Evolutionary conservation across 2,329 filamentous ascomycete genomes (phyloP).

Genomic region (Talaromyces sp.): DNA sequence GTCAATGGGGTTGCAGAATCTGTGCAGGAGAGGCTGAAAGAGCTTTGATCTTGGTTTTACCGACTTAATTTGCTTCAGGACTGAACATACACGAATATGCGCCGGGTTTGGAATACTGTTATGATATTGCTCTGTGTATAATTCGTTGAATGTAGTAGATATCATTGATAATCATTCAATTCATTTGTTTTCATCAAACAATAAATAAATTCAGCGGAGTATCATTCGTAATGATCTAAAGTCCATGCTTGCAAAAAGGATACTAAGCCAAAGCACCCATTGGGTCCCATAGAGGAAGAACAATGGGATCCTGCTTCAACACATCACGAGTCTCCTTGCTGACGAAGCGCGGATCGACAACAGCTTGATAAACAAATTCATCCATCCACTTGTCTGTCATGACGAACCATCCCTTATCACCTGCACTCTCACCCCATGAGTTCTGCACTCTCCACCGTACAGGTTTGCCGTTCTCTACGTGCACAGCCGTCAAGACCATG

Average conservation of each 20-base stretch:
- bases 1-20: slow-evolving; percentile 2
- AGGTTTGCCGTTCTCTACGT: slow-evolving; percentile 65
- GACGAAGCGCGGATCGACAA: slow-evolving; percentile 70
- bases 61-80: neutral
- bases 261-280: slow-evolving; percentile 67
- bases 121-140: neutral
- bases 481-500: slow-evolving; percentile 86
- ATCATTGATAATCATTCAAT: neutral
- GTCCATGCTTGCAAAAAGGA: no score
- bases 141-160: neutral
- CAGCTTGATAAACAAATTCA: slow-evolving; percentile 80
- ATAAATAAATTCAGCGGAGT: neutral
- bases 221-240: neutral
- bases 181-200: no score
- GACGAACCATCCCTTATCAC: slow-evolving; percentile 80
- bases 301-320: slow-evolving; percentile 65
- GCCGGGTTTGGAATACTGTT: neutral
- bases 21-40: slow-evolving; percentile 1
- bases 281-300: slow-evolving; percentile 75
- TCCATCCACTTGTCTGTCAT: slow-evolving; percentile 82
- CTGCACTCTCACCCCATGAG: slow-evolving; percentile 68
- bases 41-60: neutral
- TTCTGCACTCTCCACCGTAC: slow-evolving; percentile 86
- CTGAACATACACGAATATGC: neutral
- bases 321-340: slow-evolving; percentile 66